A percentile compares a stretch with the other conserved stretches of the same genome.
These are phyloP conservation scores for Acanthochlamys bracteata DNA, from an alignment of 106 monocot genomes.

Conservation along the genomic window DNA sequence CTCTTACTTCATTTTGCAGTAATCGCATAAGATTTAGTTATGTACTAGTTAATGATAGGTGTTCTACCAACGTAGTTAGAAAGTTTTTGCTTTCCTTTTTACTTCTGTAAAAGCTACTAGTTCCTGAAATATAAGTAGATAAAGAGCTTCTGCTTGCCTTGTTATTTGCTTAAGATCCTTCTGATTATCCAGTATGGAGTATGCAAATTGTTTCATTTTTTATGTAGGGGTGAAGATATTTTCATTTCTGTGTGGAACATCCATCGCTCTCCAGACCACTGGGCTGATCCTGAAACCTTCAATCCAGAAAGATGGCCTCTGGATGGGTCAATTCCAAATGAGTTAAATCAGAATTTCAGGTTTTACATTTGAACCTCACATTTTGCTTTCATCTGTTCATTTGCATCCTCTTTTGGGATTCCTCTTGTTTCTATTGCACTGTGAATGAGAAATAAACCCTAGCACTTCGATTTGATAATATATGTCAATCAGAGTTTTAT, in stretches of 20 bases:
- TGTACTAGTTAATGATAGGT: too few species aligned
- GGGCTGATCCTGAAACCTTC: constrained; percentile 82
- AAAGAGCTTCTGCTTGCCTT: too few species aligned
- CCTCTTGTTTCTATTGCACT: too few species aligned
- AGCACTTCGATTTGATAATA: too few species aligned
- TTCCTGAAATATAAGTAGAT: too few species aligned
- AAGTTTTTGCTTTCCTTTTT: too few species aligned
- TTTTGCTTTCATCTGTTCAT: background rate
- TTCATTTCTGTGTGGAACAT: constrained; percentile 96
- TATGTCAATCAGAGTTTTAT: too few species aligned
- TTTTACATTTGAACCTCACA: constrained; percentile 6
- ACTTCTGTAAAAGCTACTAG: too few species aligned
- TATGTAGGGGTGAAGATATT: constrained; percentile 82
- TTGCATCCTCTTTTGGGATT: background rate
- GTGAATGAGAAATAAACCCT: too few species aligned
- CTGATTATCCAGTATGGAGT: background rate
- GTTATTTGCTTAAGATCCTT: background rate
- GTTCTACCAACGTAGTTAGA: too few species aligned
- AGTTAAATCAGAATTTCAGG: constrained; percentile 96
- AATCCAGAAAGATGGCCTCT: constrained; percentile 98
- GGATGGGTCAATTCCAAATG: constrained; percentile 97
- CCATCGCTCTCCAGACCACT: constrained; percentile 61
- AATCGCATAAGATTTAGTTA: too few species aligned
- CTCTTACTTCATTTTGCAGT: too few species aligned
- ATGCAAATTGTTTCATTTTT: background rate